Evolutionary conservation across 2,329 filamentous ascomycete genomes (phyloP).

Genomic region (Zymoseptoria brevis): DNA sequence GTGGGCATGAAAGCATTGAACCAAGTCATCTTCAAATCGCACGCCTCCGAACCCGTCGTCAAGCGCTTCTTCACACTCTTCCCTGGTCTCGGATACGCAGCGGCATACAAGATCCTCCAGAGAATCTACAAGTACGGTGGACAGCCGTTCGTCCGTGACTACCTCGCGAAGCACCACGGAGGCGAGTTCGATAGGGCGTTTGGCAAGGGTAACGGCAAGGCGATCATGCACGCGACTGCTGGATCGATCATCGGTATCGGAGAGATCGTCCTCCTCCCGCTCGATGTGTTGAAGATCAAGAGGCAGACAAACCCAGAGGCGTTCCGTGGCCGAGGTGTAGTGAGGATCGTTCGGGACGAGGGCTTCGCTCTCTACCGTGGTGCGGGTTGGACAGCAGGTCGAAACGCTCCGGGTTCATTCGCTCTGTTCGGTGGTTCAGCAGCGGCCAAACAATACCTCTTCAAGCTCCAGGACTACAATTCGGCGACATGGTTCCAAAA

Average conservation of each 20-base stretch:
- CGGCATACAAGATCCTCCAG: constrained; percentile 96
- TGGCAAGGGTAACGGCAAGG: constrained; percentile 95
- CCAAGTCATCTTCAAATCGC: constrained; percentile 87
- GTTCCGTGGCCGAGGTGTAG: constrained; percentile 84
- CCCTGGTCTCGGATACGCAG: constrained; percentile 92
- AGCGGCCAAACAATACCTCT: constrained; percentile 95
- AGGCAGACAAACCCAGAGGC: constrained; percentile 98
- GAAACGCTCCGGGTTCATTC: constrained; percentile 94
- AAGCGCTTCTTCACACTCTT: constrained; percentile 92
- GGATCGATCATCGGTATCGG: constrained; percentile 94
- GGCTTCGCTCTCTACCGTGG: constrained; percentile 93
- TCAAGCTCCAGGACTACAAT: constrained; percentile 88
- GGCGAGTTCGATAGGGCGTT: constrained; percentile 80
- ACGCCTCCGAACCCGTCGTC: constrained; percentile 60
- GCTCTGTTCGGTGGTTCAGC: constrained; percentile 97
- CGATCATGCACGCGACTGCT: constrained; percentile 93
- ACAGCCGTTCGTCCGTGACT: constrained; percentile 91
- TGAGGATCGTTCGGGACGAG: constrained; percentile 86
- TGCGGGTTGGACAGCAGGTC: constrained; percentile 94
- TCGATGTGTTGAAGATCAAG: constrained; percentile 99
- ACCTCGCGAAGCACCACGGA: constrained; percentile 70
- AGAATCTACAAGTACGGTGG: constrained; percentile 98
- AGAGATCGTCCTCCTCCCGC: constrained; percentile 87
- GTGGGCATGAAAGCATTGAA: constrained; percentile 61
- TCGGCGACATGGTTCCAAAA: constrained; percentile 89